Percentiles rank a stretch among this genome's conserved stretches.
These are phyloP conservation scores for Penicillium herquei DNA, from an alignment of 495 filamentous ascomycete species.

Conservation along the genomic window DNA sequence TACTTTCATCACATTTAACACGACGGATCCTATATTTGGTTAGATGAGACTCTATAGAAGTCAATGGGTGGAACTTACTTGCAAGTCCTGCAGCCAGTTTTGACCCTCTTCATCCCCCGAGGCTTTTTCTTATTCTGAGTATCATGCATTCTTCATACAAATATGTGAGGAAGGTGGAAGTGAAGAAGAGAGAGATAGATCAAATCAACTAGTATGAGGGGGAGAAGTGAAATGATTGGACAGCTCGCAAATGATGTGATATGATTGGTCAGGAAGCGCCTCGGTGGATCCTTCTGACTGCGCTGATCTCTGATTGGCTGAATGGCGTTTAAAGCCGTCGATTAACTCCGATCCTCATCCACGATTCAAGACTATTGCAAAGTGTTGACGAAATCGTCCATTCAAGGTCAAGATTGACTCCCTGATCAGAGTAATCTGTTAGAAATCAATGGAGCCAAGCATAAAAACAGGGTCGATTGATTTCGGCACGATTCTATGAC, in stretches of 20 bases:
- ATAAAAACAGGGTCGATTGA: background rate
- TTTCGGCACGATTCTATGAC: background rate
- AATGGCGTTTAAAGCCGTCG: background rate
- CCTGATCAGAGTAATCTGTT: background rate
- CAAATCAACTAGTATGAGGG: background rate
- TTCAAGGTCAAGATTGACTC: too few species aligned
- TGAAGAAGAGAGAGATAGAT: background rate
- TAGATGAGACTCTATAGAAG: background rate
- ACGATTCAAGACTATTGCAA: too few species aligned
- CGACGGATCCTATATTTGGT: conserved; percentile 30
- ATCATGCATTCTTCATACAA: background rate
- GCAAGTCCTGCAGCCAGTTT: conserved; percentile 30
- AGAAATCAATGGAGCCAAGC: background rate
- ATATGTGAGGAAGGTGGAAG: background rate
- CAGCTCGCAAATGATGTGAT: conserved; percentile 7
- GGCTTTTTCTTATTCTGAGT: background rate
- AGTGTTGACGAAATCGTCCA: too few species aligned
- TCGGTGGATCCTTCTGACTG: background rate
- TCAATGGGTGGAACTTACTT: conserved; percentile 17
- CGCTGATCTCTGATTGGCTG: background rate
- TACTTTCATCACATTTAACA: conserved; percentile 59
- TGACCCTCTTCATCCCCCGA: conserved; percentile 13
- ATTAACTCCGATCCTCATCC: conserved; percentile 1
- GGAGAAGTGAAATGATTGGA: conserved; percentile 1
- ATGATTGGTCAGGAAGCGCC: background rate